phyloP scores from a whole-genome alignment of 768 basidiomycete genomes.

The Porpolomopsis calyptriformis region DNA sequence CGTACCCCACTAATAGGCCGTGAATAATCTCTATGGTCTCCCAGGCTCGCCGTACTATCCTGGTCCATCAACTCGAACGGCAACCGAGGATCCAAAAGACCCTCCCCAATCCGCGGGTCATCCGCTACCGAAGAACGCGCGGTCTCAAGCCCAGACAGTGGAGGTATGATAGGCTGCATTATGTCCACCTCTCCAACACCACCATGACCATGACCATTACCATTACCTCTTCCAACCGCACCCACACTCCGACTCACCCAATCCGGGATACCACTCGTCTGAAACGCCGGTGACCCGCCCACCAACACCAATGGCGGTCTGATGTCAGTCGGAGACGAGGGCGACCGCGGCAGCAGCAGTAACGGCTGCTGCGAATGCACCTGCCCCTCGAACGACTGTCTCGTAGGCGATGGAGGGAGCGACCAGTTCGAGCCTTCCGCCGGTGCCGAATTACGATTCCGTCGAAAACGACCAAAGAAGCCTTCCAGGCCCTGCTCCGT shows the following conservation, averaged over 20 bases:
- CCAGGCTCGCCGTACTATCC: slow-evolving; percentile 2
- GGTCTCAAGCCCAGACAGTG: background rate
- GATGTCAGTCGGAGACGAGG: too few species aligned
- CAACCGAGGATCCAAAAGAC: background rate
- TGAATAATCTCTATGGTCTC: slow-evolving; percentile 4
- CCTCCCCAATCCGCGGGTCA: background rate
- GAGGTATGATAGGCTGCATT: background rate
- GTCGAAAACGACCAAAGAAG: background rate
- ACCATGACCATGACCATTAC: background rate
- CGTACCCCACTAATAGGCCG: slow-evolving; percentile 6
- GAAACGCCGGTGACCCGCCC: too few species aligned
- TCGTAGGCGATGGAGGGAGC: background rate
- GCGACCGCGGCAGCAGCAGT: too few species aligned
- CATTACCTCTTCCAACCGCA: too few species aligned
- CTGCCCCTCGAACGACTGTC: background rate
- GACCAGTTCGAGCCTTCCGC: background rate
- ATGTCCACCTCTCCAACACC: background rate
- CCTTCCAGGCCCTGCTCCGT: background rate
- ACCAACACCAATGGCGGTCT: too few species aligned
- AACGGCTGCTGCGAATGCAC: background rate
- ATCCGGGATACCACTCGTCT: too few species aligned
- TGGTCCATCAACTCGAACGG: background rate
- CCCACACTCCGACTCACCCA: too few species aligned
- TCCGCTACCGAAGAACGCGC: background rate
- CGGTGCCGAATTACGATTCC: background rate